These are phyloP conservation scores for Sanghuangporus weigelae DNA, from an alignment of 1,284 basidiomycete genomes.

Conservation along the genomic window DNA sequence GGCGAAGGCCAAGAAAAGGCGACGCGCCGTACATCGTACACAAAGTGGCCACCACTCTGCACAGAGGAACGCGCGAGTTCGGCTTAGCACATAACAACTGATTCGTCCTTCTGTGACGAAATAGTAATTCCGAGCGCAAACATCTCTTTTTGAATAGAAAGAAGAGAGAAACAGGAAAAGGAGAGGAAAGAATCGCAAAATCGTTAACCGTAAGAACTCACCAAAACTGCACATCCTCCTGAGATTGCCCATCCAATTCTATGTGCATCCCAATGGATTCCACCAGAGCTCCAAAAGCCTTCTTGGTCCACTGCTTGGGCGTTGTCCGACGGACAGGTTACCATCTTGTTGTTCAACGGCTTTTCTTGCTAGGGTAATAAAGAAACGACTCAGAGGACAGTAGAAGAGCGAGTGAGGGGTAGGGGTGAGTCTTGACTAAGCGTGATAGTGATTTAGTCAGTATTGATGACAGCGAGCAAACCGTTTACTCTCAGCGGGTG, in stretches of 20 bases:
- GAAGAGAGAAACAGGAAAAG: not conserved
- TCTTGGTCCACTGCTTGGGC: conserved; percentile 46
- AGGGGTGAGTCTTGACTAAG: not conserved
- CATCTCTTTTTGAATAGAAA: too few species aligned
- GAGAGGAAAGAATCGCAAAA: not conserved
- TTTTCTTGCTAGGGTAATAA: not conserved
- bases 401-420: not conserved
- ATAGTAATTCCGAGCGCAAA: too few species aligned
- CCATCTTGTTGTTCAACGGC: conserved; percentile 3
- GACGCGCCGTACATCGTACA: not conserved
- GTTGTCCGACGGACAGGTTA: conserved; percentile 50
- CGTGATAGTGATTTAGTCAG: not conserved
- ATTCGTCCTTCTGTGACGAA: too few species aligned
- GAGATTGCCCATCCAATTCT: conserved; percentile 26
- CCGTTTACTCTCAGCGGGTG: too few species aligned
- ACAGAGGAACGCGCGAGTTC: too few species aligned
- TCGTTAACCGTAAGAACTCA: conserved; percentile 32
- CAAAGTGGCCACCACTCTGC: not conserved
- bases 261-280: conserved; percentile 47
- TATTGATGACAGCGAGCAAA: too few species aligned
- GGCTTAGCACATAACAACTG: too few species aligned
- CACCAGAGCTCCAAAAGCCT: conserved; percentile 50
- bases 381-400: not conserved
- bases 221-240: conserved; percentile 54
- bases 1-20: not conserved